Conservation (phyloP, 2,329 filamentous ascomycete species). For the Phialemoniopsis sp. region DNA sequence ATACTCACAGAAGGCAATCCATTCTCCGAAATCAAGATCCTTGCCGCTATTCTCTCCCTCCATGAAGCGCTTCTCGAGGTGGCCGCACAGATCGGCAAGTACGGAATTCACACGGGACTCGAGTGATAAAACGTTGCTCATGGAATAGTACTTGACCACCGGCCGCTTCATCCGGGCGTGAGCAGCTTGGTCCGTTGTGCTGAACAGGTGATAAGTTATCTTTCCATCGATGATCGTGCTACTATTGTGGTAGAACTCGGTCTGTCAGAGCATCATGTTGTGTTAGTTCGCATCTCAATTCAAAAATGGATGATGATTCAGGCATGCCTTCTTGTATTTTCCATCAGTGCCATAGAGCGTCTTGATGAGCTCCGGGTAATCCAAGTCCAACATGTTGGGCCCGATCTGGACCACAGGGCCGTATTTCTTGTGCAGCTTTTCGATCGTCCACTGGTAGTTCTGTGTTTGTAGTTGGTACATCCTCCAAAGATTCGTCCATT, state of each 20-base stretch:
- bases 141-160: slow-evolving; percentile 24
- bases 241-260: slow-evolving; percentile 24
- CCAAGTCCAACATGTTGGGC: slow-evolving; percentile 45
- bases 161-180: slow-evolving; percentile 24
- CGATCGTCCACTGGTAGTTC: slow-evolving; percentile 18
- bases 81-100: slow-evolving; percentile 14
- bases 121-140: slow-evolving; percentile 12
- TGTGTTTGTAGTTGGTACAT: slow-evolving; percentile 17
- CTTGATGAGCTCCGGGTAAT: slow-evolving; percentile 44
- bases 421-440: slow-evolving; percentile 28
- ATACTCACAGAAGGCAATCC: no score
- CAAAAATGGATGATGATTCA: no score
- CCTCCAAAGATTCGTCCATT: slow-evolving; percentile 29
- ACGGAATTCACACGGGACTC: slow-evolving; percentile 16
- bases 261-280: no score
- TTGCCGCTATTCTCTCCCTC: slow-evolving; percentile 6
- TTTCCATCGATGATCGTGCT: slow-evolving; percentile 23
- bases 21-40: not conserved
- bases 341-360: slow-evolving; percentile 25
- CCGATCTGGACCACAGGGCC: slow-evolving; percentile 30
- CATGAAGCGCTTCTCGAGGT: slow-evolving; percentile 17
- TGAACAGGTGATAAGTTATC: slow-evolving; percentile 30
- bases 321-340: slow-evolving; percentile 7
- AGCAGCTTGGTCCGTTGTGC: slow-evolving; percentile 19
- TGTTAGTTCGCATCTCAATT: no score